These are phyloP conservation scores for Hemisphaericaspora lyxosophila DNA, from an alignment of 1,139 yeast genomes.

Conservation along the genomic window DNA sequence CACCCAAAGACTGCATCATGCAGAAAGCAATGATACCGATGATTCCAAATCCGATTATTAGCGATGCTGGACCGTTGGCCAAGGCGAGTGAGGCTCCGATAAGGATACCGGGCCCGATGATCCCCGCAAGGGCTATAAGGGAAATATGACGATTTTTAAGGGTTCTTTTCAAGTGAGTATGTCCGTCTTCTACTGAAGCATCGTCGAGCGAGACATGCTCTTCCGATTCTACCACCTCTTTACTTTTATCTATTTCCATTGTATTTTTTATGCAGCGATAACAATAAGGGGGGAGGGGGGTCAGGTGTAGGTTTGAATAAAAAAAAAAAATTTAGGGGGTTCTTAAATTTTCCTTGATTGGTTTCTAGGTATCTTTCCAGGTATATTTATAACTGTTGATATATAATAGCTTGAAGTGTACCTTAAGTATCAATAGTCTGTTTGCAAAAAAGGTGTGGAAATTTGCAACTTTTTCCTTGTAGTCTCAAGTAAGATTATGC, in stretches of 20 bases:
- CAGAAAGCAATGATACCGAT: slow-evolving; percentile 56
- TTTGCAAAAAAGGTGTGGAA: no score
- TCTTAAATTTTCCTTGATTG: no score
- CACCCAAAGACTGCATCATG: slow-evolving; percentile 62
- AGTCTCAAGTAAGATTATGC: neutral
- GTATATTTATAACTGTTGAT: no score
- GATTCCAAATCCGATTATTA: slow-evolving; percentile 46
- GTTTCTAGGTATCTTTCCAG: no score
- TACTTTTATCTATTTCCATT: neutral
- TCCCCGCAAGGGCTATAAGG: slow-evolving; percentile 53
- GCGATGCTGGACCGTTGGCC: slow-evolving; percentile 46
- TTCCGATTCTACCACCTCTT: neutral
- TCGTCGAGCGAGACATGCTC: neutral
- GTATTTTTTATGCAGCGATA: neutral
- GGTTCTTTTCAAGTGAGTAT: slow-evolving; percentile 22
- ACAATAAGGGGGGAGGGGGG: no score
- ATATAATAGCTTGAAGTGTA: no score
- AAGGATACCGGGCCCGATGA: slow-evolving; percentile 55
- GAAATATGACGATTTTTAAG: slow-evolving; percentile 47
- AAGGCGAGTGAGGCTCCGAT: slow-evolving; percentile 49
- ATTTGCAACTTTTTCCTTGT: no score
- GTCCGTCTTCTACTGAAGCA: slow-evolving; percentile 1
- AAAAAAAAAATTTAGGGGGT: no score
- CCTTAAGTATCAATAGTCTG: no score
- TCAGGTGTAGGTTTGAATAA: no score